Percentiles rank a stretch among this genome's conserved stretches.
These are phyloP conservation scores for Marvania coccoides DNA, from an alignment of 139 green algal species.

Conservation along the genomic window DNA sequence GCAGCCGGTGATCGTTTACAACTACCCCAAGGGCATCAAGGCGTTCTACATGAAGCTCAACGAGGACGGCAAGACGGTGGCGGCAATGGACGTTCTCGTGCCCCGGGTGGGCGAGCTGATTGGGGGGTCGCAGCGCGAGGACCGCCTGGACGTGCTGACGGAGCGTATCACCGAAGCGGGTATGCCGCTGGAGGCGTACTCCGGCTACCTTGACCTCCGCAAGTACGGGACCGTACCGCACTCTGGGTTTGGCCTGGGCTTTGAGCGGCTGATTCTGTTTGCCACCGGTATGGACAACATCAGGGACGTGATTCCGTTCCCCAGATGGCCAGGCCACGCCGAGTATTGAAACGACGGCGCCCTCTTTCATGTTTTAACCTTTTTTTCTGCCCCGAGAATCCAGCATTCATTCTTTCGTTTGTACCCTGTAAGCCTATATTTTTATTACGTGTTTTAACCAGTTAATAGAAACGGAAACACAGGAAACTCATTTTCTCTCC, in stretches of 20 bases:
- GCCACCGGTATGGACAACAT: slow-evolving; percentile 99
- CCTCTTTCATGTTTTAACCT: too few relatives aligned
- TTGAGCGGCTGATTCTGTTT: slow-evolving; percentile 97
- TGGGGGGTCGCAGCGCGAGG: slow-evolving; percentile 85
- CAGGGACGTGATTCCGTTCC: slow-evolving; percentile 97
- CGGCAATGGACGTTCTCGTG: slow-evolving; percentile 98
- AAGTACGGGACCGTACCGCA: slow-evolving; percentile 91
- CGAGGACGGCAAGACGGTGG: slow-evolving; percentile 93
- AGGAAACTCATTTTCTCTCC: neutral
- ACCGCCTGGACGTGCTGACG: slow-evolving; percentile 67
- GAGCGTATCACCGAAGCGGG: slow-evolving; percentile 55
- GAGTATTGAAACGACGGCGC: too few relatives aligned
- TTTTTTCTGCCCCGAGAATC: too few relatives aligned
- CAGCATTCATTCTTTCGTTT: too few relatives aligned
- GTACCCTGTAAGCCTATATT: too few relatives aligned
- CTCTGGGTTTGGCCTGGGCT: slow-evolving; percentile 93
- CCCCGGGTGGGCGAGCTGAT: slow-evolving; percentile 91
- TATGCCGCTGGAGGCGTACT: slow-evolving; percentile 75
- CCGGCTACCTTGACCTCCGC: slow-evolving; percentile 92
- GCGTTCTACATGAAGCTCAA: slow-evolving; percentile 99
- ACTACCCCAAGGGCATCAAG: slow-evolving; percentile 94
- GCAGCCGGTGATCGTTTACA: slow-evolving; percentile 91
- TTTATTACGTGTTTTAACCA: too few relatives aligned
- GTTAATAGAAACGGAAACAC: neutral
- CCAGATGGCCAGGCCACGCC: slow-evolving; percentile 87